Evolutionary conservation across 2,329 filamentous ascomycete genomes (phyloP).

Genomic region (Huntiella abstrusa): DNA sequence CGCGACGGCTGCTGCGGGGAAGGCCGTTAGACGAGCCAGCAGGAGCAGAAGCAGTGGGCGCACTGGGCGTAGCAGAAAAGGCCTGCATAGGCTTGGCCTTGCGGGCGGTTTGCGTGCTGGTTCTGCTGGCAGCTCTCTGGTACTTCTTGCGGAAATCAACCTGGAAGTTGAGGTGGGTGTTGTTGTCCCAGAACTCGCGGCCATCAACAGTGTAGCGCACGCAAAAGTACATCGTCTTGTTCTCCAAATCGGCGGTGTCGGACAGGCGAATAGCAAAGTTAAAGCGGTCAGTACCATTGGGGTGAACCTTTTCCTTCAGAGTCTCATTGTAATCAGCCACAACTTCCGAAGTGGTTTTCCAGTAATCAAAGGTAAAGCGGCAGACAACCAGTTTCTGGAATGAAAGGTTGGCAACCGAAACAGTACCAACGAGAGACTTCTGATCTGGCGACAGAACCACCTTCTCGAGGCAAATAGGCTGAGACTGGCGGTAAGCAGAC

Average conservation of each 20-base stretch:
- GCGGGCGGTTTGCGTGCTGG: slow-evolving; percentile 25
- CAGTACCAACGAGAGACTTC: slow-evolving; percentile 64
- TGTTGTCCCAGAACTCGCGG: slow-evolving; percentile 91
- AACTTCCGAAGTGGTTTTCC: slow-evolving; percentile 96
- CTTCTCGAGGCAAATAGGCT: slow-evolving; percentile 64
- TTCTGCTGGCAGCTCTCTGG: slow-evolving; percentile 41
- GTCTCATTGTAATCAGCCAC: slow-evolving; percentile 73
- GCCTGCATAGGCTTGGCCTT: slow-evolving; percentile 9
- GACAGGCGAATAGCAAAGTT: slow-evolving; percentile 86
- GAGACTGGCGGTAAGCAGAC: slow-evolving; percentile 28
- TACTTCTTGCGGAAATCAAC: slow-evolving; percentile 77
- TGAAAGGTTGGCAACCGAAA: slow-evolving; percentile 71
- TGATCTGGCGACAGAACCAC: slow-evolving; percentile 79
- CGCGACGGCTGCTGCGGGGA: slow-evolving; percentile 47
- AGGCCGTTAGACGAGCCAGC: slow-evolving; percentile 25
- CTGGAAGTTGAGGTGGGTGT: slow-evolving; percentile 71
- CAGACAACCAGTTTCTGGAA: slow-evolving; percentile 83
- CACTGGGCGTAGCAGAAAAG: slow-evolving; percentile 1
- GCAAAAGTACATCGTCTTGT: slow-evolving; percentile 84
- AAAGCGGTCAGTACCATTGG: slow-evolving; percentile 57
- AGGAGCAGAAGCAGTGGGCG: neutral
- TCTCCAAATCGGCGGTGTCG: slow-evolving; percentile 77
- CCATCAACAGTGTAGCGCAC: slow-evolving; percentile 72
- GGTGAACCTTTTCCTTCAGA: slow-evolving; percentile 34
- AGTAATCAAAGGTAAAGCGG: slow-evolving; percentile 91